A percentile compares a stretch with the other conserved stretches of the same genome.
These are phyloP conservation scores for Plantago lanceolata DNA, from an alignment of 305 asterid genomes.

Conservation along the genomic window DNA sequence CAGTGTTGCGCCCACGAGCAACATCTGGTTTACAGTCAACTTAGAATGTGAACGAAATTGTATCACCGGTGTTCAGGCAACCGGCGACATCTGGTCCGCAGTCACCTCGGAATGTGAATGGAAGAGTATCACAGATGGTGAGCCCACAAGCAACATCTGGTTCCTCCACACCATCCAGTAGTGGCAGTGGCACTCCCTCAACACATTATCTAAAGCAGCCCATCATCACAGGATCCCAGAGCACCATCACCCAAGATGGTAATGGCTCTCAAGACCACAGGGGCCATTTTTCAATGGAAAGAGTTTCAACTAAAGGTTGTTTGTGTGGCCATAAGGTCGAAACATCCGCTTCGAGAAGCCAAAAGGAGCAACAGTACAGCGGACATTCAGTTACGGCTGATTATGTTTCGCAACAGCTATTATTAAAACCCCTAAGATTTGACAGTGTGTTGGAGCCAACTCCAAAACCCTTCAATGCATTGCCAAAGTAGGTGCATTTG, in stretches of 20 bases:
- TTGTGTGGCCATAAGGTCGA: slow-evolving; percentile 43
- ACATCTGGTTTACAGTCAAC: slow-evolving; percentile 40
- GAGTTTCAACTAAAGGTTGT: slow-evolving; percentile 42
- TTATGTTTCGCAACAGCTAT: slow-evolving; percentile 38
- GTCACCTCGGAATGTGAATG: slow-evolving; percentile 32
- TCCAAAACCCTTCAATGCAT: slow-evolving; percentile 25
- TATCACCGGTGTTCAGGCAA: slow-evolving; percentile 45
- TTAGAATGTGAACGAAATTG: too few relatives aligned
- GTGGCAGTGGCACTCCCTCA: slow-evolving; percentile 45
- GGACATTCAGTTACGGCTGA: slow-evolving; percentile 35
- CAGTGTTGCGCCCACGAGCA: slow-evolving; percentile 59
- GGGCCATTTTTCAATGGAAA: slow-evolving; percentile 61
- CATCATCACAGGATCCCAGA: slow-evolving; percentile 32
- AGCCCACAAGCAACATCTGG: slow-evolving; percentile 73
- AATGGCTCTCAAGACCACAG: slow-evolving; percentile 46
- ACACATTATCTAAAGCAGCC: slow-evolving; percentile 31
- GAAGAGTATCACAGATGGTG: slow-evolving; percentile 42
- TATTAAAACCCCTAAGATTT: slow-evolving; percentile 35
- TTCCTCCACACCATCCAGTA: slow-evolving; percentile 65
- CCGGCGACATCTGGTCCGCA: slow-evolving; percentile 12
- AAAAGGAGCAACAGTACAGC: slow-evolving; percentile 24
- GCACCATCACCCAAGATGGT: slow-evolving; percentile 29
- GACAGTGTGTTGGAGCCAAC: slow-evolving; percentile 25
- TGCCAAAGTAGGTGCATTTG: slow-evolving; percentile 18
- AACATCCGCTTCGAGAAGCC: slow-evolving; percentile 20